phyloP scores from a whole-genome alignment of 306 rosid genomes.

The Cicer yamashitae region DNA sequence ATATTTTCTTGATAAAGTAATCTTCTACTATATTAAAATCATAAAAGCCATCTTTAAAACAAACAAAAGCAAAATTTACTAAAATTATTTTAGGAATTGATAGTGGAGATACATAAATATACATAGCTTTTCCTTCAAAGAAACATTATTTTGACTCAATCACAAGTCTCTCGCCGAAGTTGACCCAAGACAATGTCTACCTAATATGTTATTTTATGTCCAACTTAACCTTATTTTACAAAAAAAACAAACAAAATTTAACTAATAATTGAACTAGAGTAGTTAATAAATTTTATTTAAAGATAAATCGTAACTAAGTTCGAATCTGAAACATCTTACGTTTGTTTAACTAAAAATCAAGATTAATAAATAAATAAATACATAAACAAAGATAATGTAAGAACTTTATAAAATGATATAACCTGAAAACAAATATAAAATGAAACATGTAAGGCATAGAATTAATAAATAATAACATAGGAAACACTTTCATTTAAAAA shows the following conservation, averaged over 20 bases:
- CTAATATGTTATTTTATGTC: conserved; percentile 45
- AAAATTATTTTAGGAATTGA: neutral
- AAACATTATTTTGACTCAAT: conserved; percentile 54
- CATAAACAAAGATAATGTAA: conserved; percentile 1
- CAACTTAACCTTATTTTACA: conserved; percentile 38
- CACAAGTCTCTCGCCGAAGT: conserved; percentile 47
- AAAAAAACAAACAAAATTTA: conserved; percentile 14
- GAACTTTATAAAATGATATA: neutral
- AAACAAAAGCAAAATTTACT: neutral
- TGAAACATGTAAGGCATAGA: neutral
- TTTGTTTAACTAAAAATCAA: too few species aligned
- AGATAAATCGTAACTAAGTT: too few species aligned
- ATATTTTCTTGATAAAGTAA: neutral
- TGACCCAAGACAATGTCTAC: conserved; percentile 50
- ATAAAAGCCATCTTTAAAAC: neutral
- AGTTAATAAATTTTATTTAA: too few species aligned
- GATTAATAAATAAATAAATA: too few species aligned
- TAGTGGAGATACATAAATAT: conserved; percentile 38
- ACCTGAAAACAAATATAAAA: conserved; percentile 31
- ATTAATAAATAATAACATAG: conserved; percentile 17
- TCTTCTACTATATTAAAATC: conserved; percentile 27
- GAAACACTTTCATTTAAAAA: conserved; percentile 10
- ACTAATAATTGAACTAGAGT: too few species aligned
- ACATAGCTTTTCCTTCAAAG: conserved; percentile 33
- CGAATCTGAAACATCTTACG: too few species aligned